Base-by-base conservation (phyloP, 192 early-diverging fungal genomes). In the Backusella luteola region DNA sequence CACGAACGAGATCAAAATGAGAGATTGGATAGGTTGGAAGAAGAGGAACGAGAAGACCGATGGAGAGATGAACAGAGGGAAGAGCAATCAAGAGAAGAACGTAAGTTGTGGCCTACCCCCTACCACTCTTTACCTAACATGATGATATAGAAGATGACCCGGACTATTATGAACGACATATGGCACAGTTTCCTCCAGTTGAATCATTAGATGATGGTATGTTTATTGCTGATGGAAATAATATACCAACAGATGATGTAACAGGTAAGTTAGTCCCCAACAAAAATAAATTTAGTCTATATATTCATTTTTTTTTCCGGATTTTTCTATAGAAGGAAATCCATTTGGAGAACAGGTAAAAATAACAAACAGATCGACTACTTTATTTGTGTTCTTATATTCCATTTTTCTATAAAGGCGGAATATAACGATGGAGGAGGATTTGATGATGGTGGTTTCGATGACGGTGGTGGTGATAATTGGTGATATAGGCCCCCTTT, bases 1-100 rank as follows among this genome's bases (percentile, higher is more conserved):
- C 80, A 81, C 49, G 73, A 77, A 41, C 73, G 66, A 17, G 76
- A 77, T 53, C 66, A 81, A 53, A 66, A 77, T 21, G 69, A 69
- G 19, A 69, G 78, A 15, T 15, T 79, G 6, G 73, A 75, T n/a
- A 34, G 66, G 3, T 70, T 79, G 19, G 78, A 79, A 35, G 6
- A 76, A 14, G 46, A 73, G 34, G 46, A 69, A 26, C 19, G 66
- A 11, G 73, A 71, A 42, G 53, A 75, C 15, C 38, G 66, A 26
- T 59, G 23, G 71, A 39, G 52, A 59, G 53, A 59, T 59, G 53
- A 59, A 7, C 53, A 52, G 19, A 15, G 49, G 14, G 19, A 49
- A 52, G 38, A 39, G 6, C 38, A 14, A 44, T 44, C 4, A 11
- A 39, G 38, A 39, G 49, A 53, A 0, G 19, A 19, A 53, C 23